phyloP scores from a whole-genome alignment of 2,329 filamentous ascomycete genomes.

The Phaeomoniella chlamydospora region DNA sequence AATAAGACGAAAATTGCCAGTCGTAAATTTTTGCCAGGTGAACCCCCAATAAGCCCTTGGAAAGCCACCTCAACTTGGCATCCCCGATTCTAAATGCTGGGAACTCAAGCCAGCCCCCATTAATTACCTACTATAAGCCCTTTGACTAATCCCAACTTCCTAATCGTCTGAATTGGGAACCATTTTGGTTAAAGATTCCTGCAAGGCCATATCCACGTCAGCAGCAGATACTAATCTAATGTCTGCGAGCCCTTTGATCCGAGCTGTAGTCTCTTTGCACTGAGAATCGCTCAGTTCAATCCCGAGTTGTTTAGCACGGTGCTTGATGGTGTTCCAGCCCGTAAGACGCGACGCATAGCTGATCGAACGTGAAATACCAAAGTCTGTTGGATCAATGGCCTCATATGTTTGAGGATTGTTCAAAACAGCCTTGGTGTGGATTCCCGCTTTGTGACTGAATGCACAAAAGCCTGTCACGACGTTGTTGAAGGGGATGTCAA shows the following conservation, averaged over 20 bases:
- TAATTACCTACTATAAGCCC: too few relatives aligned
- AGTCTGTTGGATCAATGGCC: conserved; percentile 77
- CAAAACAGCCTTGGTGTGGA: conserved; percentile 73
- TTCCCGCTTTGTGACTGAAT: conserved; percentile 70
- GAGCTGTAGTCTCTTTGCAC: conserved; percentile 61
- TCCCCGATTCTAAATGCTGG: too few relatives aligned
- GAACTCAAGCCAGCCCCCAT: too few relatives aligned
- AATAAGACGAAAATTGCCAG: too few relatives aligned
- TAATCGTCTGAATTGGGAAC: too few relatives aligned
- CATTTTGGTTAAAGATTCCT: too few relatives aligned
- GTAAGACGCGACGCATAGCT: conserved; percentile 73
- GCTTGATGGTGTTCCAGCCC: conserved; percentile 94
- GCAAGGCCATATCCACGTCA: conserved; percentile 78
- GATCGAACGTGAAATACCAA: conserved; percentile 73
- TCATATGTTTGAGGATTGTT: conserved; percentile 80
- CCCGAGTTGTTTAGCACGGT: conserved; percentile 68
- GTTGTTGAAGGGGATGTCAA: conserved; percentile 80
- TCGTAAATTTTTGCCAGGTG: too few relatives aligned
- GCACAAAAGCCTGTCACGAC: conserved; percentile 67
- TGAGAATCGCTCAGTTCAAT: conserved; percentile 62
- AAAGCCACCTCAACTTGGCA: too few relatives aligned
- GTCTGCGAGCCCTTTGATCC: conserved; percentile 86
- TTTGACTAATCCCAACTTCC: too few relatives aligned
- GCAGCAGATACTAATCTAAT: conserved; percentile 75
- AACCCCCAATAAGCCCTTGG: too few relatives aligned